Conservation (phyloP, 2,329 filamentous ascomycete species). For the Trichoderma hamatum region DNA sequence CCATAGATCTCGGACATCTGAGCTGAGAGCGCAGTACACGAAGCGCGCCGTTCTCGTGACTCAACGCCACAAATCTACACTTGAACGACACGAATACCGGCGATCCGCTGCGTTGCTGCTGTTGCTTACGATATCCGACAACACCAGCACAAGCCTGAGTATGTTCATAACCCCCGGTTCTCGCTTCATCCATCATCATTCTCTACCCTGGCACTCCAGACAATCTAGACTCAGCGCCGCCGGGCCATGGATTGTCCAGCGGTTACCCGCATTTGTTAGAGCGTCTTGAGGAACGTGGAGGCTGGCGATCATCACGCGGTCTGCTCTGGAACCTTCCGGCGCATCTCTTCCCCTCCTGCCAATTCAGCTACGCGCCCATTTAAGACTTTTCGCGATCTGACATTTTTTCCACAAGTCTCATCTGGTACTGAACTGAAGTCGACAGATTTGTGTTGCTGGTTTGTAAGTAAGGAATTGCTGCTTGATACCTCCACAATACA, state of each 20-base stretch:
- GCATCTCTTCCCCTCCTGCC: not conserved
- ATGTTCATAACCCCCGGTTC: not conserved
- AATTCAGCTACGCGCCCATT: not conserved
- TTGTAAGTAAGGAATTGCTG: conserved; percentile 1
- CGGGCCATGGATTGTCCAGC: conserved; percentile 26
- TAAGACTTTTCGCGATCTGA: not conserved
- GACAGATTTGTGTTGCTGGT: not conserved
- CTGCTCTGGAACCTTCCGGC: conserved; percentile 14
- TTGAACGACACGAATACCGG: not conserved
- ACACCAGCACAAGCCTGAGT: not conserved
- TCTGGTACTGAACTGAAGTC: not conserved
- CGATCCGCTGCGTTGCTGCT: not conserved
- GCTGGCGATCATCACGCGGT: conserved; percentile 30
- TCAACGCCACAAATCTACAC: not conserved
- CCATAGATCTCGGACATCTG: not conserved
- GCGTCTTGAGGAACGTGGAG: conserved; percentile 20
- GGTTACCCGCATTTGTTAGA: conserved; percentile 27
- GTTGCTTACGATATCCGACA: conserved; percentile 2
- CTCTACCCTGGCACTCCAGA: not conserved
- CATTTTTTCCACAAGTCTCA: not conserved
- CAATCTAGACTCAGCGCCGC: conserved; percentile 17
- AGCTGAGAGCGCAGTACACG: not conserved
- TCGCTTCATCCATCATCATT: conserved; percentile 7
- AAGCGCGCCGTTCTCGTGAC: conserved; percentile 6
- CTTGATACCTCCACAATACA: not conserved